Conservation (phyloP, 257 asterid genomes). For the Echites panduratus region DNA sequence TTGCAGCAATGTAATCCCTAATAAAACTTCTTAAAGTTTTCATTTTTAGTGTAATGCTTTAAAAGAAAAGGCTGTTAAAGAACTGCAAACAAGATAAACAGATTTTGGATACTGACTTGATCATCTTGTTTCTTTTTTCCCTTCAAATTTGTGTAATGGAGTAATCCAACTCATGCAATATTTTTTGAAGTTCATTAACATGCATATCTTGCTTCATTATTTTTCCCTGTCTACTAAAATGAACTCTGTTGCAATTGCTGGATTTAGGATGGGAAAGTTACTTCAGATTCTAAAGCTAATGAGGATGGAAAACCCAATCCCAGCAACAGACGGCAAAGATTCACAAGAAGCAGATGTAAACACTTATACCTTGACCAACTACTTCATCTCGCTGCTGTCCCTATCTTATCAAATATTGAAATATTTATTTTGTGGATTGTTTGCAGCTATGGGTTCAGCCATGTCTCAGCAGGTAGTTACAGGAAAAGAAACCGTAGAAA, state of each 20-base stretch:
- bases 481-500: constrained; percentile 47
- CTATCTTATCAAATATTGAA: neutral
- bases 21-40: neutral
- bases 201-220: neutral
- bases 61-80: neutral
- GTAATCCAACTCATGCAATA: neutral
- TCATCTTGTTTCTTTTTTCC: neutral
- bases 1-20: neutral
- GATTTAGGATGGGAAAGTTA: constrained; percentile 21
- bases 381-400: neutral
- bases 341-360: constrained; percentile 68
- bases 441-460: constrained; percentile 67
- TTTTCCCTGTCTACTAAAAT: neutral
- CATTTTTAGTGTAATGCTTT: neutral
- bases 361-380: neutral
- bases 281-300: constrained; percentile 21
- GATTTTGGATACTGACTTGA: neutral
- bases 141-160: neutral
- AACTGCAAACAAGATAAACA: neutral
- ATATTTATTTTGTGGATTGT: neutral
- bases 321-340: constrained; percentile 36
- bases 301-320: constrained; percentile 29
- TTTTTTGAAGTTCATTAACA: neutral
- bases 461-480: constrained; percentile 28
- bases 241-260: neutral